Percentiles rank a stretch among this genome's conserved stretches.
These are phyloP conservation scores for Kwoniella newhampshirensis DNA, from an alignment of 768 basidiomycete genomes.

Conservation along the genomic window DNA sequence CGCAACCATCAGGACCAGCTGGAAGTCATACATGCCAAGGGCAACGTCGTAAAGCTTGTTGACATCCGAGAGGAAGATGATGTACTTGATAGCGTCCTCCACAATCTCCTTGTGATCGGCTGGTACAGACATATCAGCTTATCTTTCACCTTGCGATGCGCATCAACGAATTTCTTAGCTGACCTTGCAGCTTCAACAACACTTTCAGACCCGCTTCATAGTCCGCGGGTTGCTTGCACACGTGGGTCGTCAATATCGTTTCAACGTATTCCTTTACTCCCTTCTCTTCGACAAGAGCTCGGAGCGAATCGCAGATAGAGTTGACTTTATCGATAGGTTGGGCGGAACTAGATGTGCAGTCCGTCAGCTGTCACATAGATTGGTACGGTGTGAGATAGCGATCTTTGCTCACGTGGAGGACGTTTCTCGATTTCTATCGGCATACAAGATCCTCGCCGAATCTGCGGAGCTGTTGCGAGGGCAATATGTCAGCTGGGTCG, in stretches of 20 bases:
- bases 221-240: slow-evolving; percentile 86
- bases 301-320: slow-evolving; percentile 73
- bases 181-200: slow-evolving; percentile 76
- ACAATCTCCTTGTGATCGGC: slow-evolving; percentile 68
- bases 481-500: background rate
- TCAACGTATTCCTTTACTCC: slow-evolving; percentile 81
- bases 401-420: slow-evolving; percentile 18
- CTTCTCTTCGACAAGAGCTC: slow-evolving; percentile 64
- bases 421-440: slow-evolving; percentile 4
- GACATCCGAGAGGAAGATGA: slow-evolving; percentile 95
- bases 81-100: slow-evolving; percentile 96
- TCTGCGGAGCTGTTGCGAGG: slow-evolving; percentile 5
- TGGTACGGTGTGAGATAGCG: background rate
- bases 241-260: slow-evolving; percentile 85
- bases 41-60: slow-evolving; percentile 89
- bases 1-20: slow-evolving; percentile 89
- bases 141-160: background rate
- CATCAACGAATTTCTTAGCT: slow-evolving; percentile 17
- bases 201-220: slow-evolving; percentile 78
- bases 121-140: slow-evolving; percentile 1
- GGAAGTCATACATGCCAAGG: slow-evolving; percentile 98
- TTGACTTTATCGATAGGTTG: slow-evolving; percentile 57
- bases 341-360: background rate
- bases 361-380: background rate
- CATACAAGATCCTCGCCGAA: slow-evolving; percentile 16